Evolutionary conservation across 768 basidiomycete genomes (phyloP).

Genomic region (Mrakia gelida): DNA sequence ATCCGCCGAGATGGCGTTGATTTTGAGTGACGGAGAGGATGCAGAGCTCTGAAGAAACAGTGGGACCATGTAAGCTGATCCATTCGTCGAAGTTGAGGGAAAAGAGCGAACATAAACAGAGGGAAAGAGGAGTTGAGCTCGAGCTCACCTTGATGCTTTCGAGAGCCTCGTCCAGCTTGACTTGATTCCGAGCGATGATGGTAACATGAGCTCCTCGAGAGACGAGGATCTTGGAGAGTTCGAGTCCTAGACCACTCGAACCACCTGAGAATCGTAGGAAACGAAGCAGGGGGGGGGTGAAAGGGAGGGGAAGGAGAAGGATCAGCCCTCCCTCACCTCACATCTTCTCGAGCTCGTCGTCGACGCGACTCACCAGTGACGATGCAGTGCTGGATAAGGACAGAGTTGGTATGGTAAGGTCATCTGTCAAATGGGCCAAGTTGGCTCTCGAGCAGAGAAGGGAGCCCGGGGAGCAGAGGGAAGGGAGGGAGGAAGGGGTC

Average conservation of each 20-base stretch:
- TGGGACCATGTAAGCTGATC: background rate
- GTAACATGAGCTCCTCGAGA: conserved; percentile 73
- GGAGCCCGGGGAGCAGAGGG: background rate
- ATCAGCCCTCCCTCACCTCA: background rate
- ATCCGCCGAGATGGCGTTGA: conserved; percentile 64
- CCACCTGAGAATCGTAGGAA: conserved; percentile 70
- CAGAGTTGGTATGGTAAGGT: background rate
- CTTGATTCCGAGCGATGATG: conserved; percentile 72
- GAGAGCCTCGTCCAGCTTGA: conserved; percentile 59
- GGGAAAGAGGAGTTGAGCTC: conserved; percentile 33
- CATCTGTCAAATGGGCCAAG: background rate
- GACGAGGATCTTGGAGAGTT: conserved; percentile 63
- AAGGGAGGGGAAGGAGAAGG: background rate
- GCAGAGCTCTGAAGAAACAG: conserved; percentile 19
- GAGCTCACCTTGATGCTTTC: conserved; percentile 59
- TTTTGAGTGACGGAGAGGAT: conserved; percentile 49
- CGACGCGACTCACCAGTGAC: conserved; percentile 63
- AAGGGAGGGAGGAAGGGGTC: background rate
- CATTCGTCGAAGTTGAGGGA: background rate
- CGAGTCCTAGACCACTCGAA: conserved; percentile 71
- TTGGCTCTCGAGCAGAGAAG: background rate
- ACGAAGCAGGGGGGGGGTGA: conserved; percentile 54
- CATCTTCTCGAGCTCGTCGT: background rate
- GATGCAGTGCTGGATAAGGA: conserved; percentile 63
- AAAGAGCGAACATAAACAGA: background rate